Conservation (phyloP, 1,139 yeast genomes). For the Pichia norvegensis region DNA sequence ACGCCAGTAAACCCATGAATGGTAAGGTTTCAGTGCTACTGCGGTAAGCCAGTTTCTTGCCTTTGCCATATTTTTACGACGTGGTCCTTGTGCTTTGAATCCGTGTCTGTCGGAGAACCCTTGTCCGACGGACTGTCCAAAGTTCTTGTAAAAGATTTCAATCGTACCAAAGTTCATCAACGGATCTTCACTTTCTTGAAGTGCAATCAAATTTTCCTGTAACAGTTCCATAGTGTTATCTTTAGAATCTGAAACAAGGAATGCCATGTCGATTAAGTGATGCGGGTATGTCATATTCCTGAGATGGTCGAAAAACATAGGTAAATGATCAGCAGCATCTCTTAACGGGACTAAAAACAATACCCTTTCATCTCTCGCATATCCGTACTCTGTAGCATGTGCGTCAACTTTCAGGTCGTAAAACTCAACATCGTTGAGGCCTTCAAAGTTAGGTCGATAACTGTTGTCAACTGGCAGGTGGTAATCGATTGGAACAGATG, state of each 20-base stretch:
- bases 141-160: conserved; percentile 70
- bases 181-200: conserved; percentile 39
- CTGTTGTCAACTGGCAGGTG: background rate
- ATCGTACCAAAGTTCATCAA: conserved; percentile 46
- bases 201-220: conserved; percentile 34
- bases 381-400: conserved; percentile 41
- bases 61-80: conserved; percentile 81
- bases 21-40: conserved; percentile 71
- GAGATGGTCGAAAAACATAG: conserved; percentile 56
- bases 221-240: conserved; percentile 50
- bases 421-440: conserved; percentile 14
- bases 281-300: conserved; percentile 52
- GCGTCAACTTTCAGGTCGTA: conserved; percentile 39
- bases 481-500: background rate
- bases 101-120: conserved; percentile 89
- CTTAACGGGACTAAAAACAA: conserved; percentile 52
- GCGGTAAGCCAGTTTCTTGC: conserved; percentile 85
- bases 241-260: conserved; percentile 49
- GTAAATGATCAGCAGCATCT: conserved; percentile 56
- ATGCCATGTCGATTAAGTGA: conserved; percentile 48
- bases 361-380: conserved; percentile 49
- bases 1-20: conserved; percentile 91
- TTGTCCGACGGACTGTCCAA: conserved; percentile 80
- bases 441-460: conserved; percentile 16
- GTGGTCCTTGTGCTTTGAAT: conserved; percentile 80